Conservation (phyloP, 345 rosid species). For the Pugionium cornutum region DNA sequence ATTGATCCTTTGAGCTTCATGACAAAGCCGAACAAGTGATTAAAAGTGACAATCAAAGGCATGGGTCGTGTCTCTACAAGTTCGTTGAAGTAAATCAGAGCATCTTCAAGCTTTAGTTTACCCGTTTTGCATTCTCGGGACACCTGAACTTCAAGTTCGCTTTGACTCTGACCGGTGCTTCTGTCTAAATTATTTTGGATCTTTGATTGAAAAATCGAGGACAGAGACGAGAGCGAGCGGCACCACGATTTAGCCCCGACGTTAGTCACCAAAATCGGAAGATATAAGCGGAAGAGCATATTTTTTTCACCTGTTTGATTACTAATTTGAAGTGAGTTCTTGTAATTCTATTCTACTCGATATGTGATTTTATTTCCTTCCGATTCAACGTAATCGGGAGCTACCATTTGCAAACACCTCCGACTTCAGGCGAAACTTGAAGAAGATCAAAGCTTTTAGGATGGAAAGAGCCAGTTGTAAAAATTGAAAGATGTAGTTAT, state of each 20-base stretch:
- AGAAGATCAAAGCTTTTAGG: too few species aligned
- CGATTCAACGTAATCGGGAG: background rate
- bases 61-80: background rate
- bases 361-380: background rate
- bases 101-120: background rate
- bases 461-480: too few species aligned
- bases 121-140: slow-evolving; percentile 6
- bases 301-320: background rate
- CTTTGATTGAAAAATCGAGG: background rate
- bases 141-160: slow-evolving; percentile 7
- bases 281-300: background rate
- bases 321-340: background rate
- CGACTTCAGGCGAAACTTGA: background rate
- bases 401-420: background rate
- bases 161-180: background rate
- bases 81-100: background rate
- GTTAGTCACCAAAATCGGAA: background rate
- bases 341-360: background rate
- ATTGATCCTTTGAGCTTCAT: background rate
- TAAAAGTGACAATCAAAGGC: background rate
- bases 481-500: too few species aligned
- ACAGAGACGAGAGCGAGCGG: slow-evolving; percentile 8
- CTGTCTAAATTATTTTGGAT: background rate
- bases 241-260: slow-evolving; percentile 1
- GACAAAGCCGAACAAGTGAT: background rate